phyloP scores from a whole-genome alignment of 257 asterid genomes.

The Solanum dulcamara region DNA sequence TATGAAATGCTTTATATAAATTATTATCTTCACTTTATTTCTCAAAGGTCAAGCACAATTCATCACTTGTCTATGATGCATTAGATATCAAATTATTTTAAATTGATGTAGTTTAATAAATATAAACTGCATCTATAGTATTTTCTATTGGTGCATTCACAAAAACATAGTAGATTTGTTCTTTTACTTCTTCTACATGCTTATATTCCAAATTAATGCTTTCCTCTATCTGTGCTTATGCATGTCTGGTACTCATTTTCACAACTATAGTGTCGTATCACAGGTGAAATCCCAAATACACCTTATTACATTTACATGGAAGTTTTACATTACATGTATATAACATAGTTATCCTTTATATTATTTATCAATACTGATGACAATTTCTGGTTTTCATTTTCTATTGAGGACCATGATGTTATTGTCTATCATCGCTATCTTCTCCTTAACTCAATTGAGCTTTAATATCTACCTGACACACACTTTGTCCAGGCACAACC shows the following conservation, averaged over 20 bases:
- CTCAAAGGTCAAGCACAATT: background rate
- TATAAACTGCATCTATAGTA: background rate
- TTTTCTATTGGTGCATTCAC: background rate
- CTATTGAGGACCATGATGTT: background rate
- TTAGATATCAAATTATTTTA: background rate
- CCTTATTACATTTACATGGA: background rate
- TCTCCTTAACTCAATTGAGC: background rate
- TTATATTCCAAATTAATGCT: background rate
- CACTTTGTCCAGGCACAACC: background rate
- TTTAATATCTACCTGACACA: background rate
- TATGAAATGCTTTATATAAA: background rate
- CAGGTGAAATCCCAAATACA: background rate
- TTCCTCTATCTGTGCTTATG: background rate
- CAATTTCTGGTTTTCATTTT: background rate
- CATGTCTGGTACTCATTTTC: background rate
- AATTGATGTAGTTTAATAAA: background rate
- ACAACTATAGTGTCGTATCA: background rate
- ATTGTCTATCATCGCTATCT: background rate
- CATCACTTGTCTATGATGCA: background rate
- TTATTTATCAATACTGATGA: background rate
- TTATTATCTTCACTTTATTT: background rate
- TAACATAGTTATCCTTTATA: background rate
- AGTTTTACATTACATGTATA: background rate
- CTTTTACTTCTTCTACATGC: background rate
- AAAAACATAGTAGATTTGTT: background rate